phyloP scores from a whole-genome alignment of 2,329 filamentous ascomycete genomes.

The Zasmidium citrigriseum region DNA sequence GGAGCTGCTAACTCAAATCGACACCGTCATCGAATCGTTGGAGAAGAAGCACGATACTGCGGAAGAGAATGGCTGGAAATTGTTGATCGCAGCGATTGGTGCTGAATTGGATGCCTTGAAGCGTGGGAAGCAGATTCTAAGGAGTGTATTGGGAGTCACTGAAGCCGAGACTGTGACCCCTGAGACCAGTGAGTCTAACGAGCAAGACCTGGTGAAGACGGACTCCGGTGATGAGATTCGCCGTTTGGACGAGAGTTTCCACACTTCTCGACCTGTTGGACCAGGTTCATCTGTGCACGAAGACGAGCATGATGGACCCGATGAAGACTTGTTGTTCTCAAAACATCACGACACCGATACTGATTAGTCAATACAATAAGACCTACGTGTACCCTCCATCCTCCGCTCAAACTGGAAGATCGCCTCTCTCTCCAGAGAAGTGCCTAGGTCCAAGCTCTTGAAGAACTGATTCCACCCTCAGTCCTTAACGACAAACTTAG shows the following conservation, averaged over 20 bases:
- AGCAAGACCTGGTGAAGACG: slow-evolving; percentile 5
- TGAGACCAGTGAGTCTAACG: slow-evolving; percentile 9
- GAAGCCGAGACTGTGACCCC: slow-evolving; percentile 9
- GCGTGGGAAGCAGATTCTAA: slow-evolving; percentile 61
- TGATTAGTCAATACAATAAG: no score
- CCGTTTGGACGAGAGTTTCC: slow-evolving; percentile 36
- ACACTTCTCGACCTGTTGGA: slow-evolving; percentile 28
- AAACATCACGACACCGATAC: slow-evolving; percentile 35
- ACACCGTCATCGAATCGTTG: slow-evolving; percentile 56
- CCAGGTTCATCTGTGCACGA: slow-evolving; percentile 29
- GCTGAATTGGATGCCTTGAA: slow-evolving; percentile 70
- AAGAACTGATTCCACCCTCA: no score
- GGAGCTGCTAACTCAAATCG: slow-evolving; percentile 56
- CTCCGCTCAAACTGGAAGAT: no score
- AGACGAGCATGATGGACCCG: slow-evolving; percentile 45
- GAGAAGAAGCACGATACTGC: slow-evolving; percentile 57
- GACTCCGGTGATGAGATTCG: slow-evolving; percentile 31
- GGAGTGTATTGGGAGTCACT: slow-evolving; percentile 34
- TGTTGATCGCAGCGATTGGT: slow-evolving; percentile 73
- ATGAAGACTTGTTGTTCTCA: slow-evolving; percentile 52
- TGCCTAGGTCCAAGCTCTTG: no score
- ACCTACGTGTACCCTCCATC: no score
- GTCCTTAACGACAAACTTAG: no score
- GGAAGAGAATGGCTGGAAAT: slow-evolving; percentile 67
- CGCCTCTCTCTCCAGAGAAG: no score